phyloP scores from a whole-genome alignment of 331 rosid species.

The Quercus phellos region DNA sequence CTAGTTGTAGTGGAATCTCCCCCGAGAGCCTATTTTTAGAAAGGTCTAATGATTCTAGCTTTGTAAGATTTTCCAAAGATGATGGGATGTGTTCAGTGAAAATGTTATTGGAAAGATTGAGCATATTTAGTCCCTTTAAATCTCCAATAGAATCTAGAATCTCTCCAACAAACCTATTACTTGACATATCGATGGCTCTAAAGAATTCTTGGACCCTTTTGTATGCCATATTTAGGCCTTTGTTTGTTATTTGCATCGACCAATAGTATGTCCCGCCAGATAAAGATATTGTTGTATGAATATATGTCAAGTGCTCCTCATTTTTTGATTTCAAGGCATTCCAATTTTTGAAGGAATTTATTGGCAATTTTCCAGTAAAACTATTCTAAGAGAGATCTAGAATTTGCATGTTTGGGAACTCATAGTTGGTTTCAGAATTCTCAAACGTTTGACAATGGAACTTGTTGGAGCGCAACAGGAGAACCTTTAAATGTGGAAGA shows the following conservation, averaged over 20 bases:
- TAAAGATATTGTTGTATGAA: too few relatives aligned
- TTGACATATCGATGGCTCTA: not conserved
- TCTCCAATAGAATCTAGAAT: not conserved
- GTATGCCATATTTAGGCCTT: not conserved
- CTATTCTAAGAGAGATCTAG: too few relatives aligned
- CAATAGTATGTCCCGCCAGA: not conserved
- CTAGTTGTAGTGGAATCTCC: too few relatives aligned
- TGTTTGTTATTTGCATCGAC: not conserved
- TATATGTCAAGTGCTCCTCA: too few relatives aligned
- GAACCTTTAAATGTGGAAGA: too few relatives aligned
- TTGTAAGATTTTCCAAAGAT: not conserved
- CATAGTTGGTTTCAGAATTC: too few relatives aligned
- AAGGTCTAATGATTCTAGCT: constrained; percentile 18
- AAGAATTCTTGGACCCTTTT: not conserved
- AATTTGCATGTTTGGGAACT: too few relatives aligned
- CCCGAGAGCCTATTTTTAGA: not conserved
- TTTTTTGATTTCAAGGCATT: too few relatives aligned
- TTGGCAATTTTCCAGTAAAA: too few relatives aligned
- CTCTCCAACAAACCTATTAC: constrained; percentile 15
- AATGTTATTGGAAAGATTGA: constrained; percentile 12
- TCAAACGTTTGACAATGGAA: too few relatives aligned
- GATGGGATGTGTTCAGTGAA: constrained; percentile 6
- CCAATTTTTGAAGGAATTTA: too few relatives aligned
- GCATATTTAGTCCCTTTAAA: not conserved
- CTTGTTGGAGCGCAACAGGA: too few relatives aligned